Percentiles rank a stretch among this genome's conserved stretches.
Conservation (phyloP, 495 filamentous ascomycete species). For the Aspergillus ostianus region DNA sequence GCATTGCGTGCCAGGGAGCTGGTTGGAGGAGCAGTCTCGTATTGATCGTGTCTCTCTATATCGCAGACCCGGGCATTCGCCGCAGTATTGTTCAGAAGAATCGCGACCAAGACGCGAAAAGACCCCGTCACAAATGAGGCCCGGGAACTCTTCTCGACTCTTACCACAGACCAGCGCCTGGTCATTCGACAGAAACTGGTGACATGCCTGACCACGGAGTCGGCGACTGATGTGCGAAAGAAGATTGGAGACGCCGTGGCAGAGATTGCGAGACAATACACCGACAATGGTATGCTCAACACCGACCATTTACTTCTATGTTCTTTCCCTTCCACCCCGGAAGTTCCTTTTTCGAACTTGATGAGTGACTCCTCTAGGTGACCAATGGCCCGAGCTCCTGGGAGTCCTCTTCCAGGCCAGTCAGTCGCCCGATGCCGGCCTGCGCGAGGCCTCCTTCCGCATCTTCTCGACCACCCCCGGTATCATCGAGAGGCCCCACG, state of each 20-base stretch:
- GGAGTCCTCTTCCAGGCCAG: slow-evolving; percentile 82
- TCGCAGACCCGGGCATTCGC: slow-evolving; percentile 79
- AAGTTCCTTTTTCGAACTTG: slow-evolving; percentile 15
- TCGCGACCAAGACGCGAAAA: slow-evolving; percentile 84
- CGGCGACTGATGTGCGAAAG: slow-evolving; percentile 70
- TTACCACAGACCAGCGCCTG: slow-evolving; percentile 65
- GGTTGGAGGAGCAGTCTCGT: neutral
- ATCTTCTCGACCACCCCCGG: slow-evolving; percentile 94
- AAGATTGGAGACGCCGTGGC: slow-evolving; percentile 97
- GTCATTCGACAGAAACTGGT: slow-evolving; percentile 82
- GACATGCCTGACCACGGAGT: slow-evolving; percentile 68
- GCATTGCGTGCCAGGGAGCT: neutral
- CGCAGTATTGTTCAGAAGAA: slow-evolving; percentile 91
- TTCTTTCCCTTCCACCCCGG: neutral
- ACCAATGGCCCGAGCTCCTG: slow-evolving; percentile 89
- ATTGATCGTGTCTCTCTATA: slow-evolving; percentile 9
- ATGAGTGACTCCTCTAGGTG: slow-evolving; percentile 49
- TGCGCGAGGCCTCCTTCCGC: slow-evolving; percentile 86
- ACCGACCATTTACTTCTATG: slow-evolving; percentile 8
- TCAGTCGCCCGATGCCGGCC: slow-evolving; percentile 72
- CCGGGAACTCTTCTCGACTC: slow-evolving; percentile 77
- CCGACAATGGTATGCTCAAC: slow-evolving; percentile 71
- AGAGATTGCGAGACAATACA: slow-evolving; percentile 91
- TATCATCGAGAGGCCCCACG: slow-evolving; percentile 94
- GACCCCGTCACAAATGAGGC: slow-evolving; percentile 63